A percentile compares a stretch with the other conserved stretches of the same genome.
phyloP scores from a whole-genome alignment of 441 rosid species.

The Syzygium syzygioides region DNA sequence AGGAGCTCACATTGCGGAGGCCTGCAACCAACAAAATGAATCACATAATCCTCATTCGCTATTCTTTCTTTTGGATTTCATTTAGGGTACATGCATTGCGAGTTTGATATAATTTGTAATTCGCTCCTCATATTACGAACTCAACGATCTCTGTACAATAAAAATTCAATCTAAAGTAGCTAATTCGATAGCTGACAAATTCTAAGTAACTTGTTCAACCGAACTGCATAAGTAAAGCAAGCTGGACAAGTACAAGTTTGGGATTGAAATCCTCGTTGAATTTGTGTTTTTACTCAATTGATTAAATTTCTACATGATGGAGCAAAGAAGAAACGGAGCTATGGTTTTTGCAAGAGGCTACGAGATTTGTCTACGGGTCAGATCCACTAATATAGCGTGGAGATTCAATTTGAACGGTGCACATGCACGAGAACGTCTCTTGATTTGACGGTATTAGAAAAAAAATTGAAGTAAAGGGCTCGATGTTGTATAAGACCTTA shows the following conservation, averaged over 20 bases:
- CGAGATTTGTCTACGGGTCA: not conserved
- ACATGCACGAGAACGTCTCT: not conserved
- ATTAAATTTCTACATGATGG: not conserved
- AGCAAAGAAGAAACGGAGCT: not conserved
- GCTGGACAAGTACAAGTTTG: not conserved
- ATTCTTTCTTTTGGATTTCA: not conserved
- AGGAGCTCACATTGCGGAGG: not conserved
- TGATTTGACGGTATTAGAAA: not conserved
- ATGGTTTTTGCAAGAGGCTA: not conserved
- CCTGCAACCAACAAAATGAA: too few species aligned
- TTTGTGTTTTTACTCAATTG: not conserved
- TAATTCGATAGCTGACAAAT: not conserved
- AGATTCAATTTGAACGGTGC: not conserved
- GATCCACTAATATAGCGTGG: not conserved
- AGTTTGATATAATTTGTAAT: not conserved
- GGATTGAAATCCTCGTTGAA: not conserved
- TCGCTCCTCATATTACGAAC: not conserved
- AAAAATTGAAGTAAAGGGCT: too few species aligned
- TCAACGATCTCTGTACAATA: not conserved
- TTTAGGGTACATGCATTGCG: not conserved
- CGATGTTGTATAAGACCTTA: not conserved
- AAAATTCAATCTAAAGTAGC: not conserved
- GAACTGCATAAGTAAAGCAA: not conserved
- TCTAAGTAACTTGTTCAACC: not conserved
- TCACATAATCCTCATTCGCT: not conserved